Base-by-base conservation (phyloP, 2,329 filamentous ascomycete genomes). In the Aspergillus amoenus region DNA sequence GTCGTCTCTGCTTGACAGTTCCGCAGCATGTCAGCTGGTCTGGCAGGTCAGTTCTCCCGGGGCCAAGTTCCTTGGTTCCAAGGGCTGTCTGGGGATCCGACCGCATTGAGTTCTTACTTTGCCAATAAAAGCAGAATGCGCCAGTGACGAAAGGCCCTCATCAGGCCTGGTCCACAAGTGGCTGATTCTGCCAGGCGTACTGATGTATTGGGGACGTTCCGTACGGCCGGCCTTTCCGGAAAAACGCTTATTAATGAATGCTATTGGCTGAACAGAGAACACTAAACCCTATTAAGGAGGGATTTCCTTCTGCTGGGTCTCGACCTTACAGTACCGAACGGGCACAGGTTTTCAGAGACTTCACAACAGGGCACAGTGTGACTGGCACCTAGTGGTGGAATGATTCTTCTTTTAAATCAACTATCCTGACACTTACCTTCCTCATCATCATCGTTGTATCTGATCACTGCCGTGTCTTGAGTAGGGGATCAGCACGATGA, bases 401-500 rank as follows among this genome's bases (percentile, higher is more conserved):
- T 30, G 22, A 30, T 27, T 30, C 22, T 45, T 15, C n/a, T 42
- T 17, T 42, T 37, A 11, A 45, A 45, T 45, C 43, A 17, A 21
- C 22, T 21, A 43, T 30, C 27, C 27, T 30, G 27, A 11, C 9
- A 11, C 27, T 30, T 11, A 30, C 4, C 21, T 13, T 21, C 9
- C 13, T 41, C 39, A 8, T 41, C 4, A 41, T 46, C 21, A 15
- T 27, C 27, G 6, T 24, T 18, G n/a, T 13, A 27, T 27, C 22
- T 44, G 18, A 5, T 27, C 18, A 22, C 42, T 5, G 12, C 15
- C 6, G n/a, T 13, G 13, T 44, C 42, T 44, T 22, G 21, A 44
- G 42, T 3, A 42, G 39, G 17, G 24, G 50, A 40, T 44, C 55
- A 59, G 64, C 64, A 67, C 39, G 55, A 67, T 66, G 65, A 64